These are phyloP conservation scores for Hypoxylon perforatum DNA, from an alignment of 495 filamentous ascomycete species.

Conservation along the genomic window DNA sequence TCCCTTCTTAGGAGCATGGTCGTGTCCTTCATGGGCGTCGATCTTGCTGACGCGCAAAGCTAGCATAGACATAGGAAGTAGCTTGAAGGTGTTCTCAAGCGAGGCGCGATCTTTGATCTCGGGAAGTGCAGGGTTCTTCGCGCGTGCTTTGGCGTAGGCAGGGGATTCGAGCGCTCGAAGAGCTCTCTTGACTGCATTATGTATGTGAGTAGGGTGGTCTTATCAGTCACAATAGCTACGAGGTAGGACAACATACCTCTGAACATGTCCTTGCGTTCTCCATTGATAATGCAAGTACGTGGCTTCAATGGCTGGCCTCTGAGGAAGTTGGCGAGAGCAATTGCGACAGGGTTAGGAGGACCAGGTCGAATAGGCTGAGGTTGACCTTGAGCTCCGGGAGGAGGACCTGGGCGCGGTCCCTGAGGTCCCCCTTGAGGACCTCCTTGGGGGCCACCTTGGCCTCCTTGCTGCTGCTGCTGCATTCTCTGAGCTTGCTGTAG, in stretches of 20 bases:
- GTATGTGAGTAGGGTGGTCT: slow-evolving; percentile 15
- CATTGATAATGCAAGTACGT: slow-evolving; percentile 92
- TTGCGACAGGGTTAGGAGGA: slow-evolving; percentile 84
- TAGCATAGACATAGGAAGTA: slow-evolving; percentile 94
- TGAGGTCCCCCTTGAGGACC: slow-evolving; percentile 54
- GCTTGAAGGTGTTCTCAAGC: slow-evolving; percentile 92
- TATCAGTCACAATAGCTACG: slow-evolving; percentile 8
- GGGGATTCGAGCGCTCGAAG: slow-evolving; percentile 91
- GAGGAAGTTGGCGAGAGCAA: slow-evolving; percentile 92
- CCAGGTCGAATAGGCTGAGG: slow-evolving; percentile 72
- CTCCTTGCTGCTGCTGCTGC: slow-evolving; percentile 67
- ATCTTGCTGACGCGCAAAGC: slow-evolving; percentile 90
- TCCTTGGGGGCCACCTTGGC: slow-evolving; percentile 47
- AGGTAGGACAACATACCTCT: slow-evolving; percentile 68
- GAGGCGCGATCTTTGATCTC: slow-evolving; percentile 85
- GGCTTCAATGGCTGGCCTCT: slow-evolving; percentile 86
- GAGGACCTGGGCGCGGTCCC: slow-evolving; percentile 50
- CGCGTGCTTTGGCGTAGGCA: slow-evolving; percentile 85
- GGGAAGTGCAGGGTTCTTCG: slow-evolving; percentile 90
- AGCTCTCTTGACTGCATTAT: slow-evolving; percentile 86
- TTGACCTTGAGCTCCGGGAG: slow-evolving; percentile 57
- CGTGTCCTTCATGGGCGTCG: slow-evolving; percentile 79
- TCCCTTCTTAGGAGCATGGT: slow-evolving; percentile 72
- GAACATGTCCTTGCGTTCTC: slow-evolving; percentile 98
- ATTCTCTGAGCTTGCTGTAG: slow-evolving; percentile 70